Evolutionary conservation across 2,329 filamentous ascomycete species (phyloP), one percentile per base, ranked within the genome.

Genomic region (Sclerotiophoma versabilis): DNA sequence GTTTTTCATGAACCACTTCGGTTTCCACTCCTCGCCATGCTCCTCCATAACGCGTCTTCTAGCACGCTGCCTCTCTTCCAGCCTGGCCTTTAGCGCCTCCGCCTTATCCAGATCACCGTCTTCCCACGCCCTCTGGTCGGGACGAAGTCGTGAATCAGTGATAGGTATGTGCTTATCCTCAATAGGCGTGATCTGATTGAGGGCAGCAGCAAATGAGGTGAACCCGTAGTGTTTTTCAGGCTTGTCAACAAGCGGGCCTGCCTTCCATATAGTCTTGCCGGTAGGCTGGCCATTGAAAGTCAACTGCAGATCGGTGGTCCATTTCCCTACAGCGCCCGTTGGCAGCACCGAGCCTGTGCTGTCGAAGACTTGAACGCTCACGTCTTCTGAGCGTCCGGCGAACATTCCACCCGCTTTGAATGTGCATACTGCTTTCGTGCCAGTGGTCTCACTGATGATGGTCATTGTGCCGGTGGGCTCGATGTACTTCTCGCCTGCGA

Each of bases 361-460:
- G 53, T 88, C 87, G 62, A 88, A 88, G 1, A 87, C 83, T 65
- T 93, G 88, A 6, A 93, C 88, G 29, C 84, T 82, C 9, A 98
- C 90, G 58, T 99, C 95, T 75, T 99, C 95, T 58, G 89, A 90
- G 51, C 95, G 87, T 12, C 95, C 95, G 26, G 93, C 93, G 77
- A 98, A 99, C 91, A 99, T 96, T 62, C 95, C 93, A 71, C 95
- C 96, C 49, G 89, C 86, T 72, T 95, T 96, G 79, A 99, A 99
- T 52, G 93, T 92, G 39, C 92, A 86, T n/a, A 88, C 82, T 1
- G 92, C 91, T 71, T 91, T 93, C 62, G 90, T 87, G 7, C 93
- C 92, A 0, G 88, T 92, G 5, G 84, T 89, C 68, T 99, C 95
- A 72, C 93, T 93, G 61, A 85, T 79, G 27, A 99, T 85, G 20